A percentile compares a stretch with the other conserved stretches of the same genome.
Conservation (phyloP, 345 rosid genomes). For the Euphorbia pulcherrima region DNA sequence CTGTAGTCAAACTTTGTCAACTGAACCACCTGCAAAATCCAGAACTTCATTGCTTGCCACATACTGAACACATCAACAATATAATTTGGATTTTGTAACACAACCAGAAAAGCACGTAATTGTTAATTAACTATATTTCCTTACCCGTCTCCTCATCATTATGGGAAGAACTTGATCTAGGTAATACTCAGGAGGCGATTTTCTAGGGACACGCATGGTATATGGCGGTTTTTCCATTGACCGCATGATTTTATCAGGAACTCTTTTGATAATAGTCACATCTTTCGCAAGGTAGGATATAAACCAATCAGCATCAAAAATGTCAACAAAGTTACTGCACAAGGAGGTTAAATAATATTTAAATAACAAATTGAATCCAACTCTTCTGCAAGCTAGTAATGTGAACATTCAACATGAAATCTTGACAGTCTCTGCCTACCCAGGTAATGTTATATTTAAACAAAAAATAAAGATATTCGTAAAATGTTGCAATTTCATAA, state of each 20-base stretch:
- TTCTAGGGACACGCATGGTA: slow-evolving; percentile 95
- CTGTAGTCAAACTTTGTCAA: slow-evolving; percentile 97
- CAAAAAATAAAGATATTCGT: neutral
- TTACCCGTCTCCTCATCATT: slow-evolving; percentile 76
- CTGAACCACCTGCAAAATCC: slow-evolving; percentile 76
- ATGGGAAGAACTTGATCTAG: slow-evolving; percentile 90
- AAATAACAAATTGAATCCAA: neutral
- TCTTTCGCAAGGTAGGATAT: slow-evolving; percentile 82
- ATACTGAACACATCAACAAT: slow-evolving; percentile 1
- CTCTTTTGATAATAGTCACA: slow-evolving; percentile 86
- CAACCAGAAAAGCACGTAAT: neutral
- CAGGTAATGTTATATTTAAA: slow-evolving; percentile 7
- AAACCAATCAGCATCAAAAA: slow-evolving; percentile 92
- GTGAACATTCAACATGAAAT: neutral
- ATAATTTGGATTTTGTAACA: neutral
- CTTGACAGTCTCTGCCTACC: neutral
- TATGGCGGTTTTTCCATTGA: slow-evolving; percentile 97
- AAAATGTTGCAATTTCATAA: neutral
- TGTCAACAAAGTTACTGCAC: slow-evolving; percentile 85
- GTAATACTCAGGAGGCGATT: slow-evolving; percentile 89
- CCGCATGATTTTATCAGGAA: slow-evolving; percentile 87
- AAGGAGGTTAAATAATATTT: slow-evolving; percentile 7
- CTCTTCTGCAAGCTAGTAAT: neutral
- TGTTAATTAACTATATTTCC: slow-evolving; percentile 20
- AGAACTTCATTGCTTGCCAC: neutral